Base-by-base conservation (phyloP, 2,329 filamentous ascomycete species). In the Penicillium occitanis region DNA sequence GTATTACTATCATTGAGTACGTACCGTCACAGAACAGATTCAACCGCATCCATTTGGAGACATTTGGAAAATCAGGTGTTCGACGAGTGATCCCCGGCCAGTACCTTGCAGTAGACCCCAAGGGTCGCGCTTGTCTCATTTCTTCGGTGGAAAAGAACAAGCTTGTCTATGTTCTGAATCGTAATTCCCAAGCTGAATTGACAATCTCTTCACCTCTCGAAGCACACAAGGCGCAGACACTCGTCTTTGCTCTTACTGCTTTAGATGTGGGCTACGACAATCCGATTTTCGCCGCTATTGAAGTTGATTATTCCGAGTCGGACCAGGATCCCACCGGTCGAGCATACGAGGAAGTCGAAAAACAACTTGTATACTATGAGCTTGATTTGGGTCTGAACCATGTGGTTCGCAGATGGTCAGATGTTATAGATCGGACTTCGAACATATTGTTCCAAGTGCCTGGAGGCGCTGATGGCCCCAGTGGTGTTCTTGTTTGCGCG, bases 91-190 rank as follows among this genome's bases (percentile, higher is more conserved):
- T 99, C 53, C 95, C 96, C 2, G 95, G 96, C 68, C 93, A 99
- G 78, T 99, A 97, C 75, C 86, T 99, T 33, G 95, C 94, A 6
- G 92, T 92, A 62, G 95, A 99, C 74, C 95, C 95, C 33, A 97
- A 97, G 79, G 95, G 95, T 65, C 88, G 95, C 81, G 96, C 96
- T 64, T 97, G 94, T 75, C 85, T 99, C 76, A 91, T 98, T 68
- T 93, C 95, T 10, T 94, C 93, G 5, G 86, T 94, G 64, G 96
- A 99, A 82, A 99, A 99, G 86, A 99, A 98, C 83, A 99, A 99
- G 83, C 90, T 99, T 65, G 95, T 99, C 71, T 99, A 99, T 80
- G 94, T 99, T 73, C 85, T 99, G 71, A 98, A 98, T 79, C 90
- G 96, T 70, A 96, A 97, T 80, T 87, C 93, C 2, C 92, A 98